phyloP scores from a whole-genome alignment of 73 alveolate genomes.

The Stentor coeruleus region DNA sequence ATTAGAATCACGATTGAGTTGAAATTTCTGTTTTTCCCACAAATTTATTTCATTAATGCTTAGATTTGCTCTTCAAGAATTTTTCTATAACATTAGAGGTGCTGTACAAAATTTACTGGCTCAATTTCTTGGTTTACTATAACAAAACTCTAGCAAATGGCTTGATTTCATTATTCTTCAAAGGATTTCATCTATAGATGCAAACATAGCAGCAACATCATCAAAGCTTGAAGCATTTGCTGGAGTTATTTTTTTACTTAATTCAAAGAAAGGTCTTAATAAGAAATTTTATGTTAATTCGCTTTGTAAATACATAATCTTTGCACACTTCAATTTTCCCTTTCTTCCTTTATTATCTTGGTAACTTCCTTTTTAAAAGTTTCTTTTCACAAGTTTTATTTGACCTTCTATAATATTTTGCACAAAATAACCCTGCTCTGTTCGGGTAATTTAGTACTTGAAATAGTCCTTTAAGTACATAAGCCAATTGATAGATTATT shows the following conservation, averaged over 20 bases:
- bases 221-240: conserved; percentile 60
- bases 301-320: conserved; percentile 58
- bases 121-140: conserved; percentile 57
- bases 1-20: neutral
- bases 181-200: conserved; percentile 33
- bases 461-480: conserved; percentile 63
- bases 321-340: conserved; percentile 2
- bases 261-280: conserved; percentile 46
- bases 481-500: conserved; percentile 51
- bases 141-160: conserved; percentile 48
- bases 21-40: conserved; percentile 28
- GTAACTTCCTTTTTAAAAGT: conserved; percentile 69
- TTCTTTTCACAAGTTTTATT: conserved; percentile 70
- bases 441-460: conserved; percentile 61
- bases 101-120: conserved; percentile 51
- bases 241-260: conserved; percentile 57
- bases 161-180: conserved; percentile 31
- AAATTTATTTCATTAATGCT: neutral
- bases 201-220: conserved; percentile 64
- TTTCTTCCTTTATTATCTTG: conserved; percentile 16
- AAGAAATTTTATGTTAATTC: conserved; percentile 39
- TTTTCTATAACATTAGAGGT: conserved; percentile 37
- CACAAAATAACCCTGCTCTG: conserved; percentile 69
- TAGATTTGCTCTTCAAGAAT: conserved; percentile 7
- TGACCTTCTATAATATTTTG: conserved; percentile 64